Evolutionary conservation across 495 filamentous ascomycete species (phyloP).

Genomic region (Neurospora intermedia): DNA sequence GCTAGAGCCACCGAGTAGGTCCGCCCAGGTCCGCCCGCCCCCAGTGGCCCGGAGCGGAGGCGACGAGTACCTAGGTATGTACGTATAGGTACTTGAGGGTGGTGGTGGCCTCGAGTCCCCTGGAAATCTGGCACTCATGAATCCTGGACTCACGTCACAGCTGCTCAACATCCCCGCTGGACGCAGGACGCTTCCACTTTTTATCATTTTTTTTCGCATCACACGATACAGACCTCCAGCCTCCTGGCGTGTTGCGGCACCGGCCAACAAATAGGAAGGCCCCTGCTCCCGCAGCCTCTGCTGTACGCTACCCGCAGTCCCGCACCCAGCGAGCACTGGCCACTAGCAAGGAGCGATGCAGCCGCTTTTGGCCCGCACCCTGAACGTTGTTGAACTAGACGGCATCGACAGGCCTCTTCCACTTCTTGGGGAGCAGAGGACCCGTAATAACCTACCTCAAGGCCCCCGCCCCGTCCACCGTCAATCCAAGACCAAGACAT

Average conservation of each 20-base stretch:
- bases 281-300: conserved; percentile 2
- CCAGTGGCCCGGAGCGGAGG: not conserved
- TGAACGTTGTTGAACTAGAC: not conserved
- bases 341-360: not conserved
- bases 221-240: conserved; percentile 14
- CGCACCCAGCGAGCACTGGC: not conserved
- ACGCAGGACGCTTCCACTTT: conserved; percentile 7
- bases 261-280: conserved; percentile 9
- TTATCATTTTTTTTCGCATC: conserved; percentile 14
- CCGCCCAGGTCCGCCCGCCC: not conserved
- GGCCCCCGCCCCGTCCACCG: not conserved
- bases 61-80: not conserved
- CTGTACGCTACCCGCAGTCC: conserved; percentile 2
- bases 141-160: conserved; percentile 4
- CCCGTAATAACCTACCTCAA: not conserved
- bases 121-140: not conserved
- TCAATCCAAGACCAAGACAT: conserved; percentile 1
- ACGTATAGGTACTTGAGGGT: not conserved
- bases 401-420: not conserved
- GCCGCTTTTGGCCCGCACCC: not conserved
- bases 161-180: conserved; percentile 1
- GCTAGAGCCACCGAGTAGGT: not conserved
- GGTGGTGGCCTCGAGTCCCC: not conserved
- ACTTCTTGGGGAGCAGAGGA: not conserved
- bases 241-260: conserved; percentile 11